Evolutionary conservation across 2,329 filamentous ascomycete genomes (phyloP).

Genomic region (Xylaria digitata): DNA sequence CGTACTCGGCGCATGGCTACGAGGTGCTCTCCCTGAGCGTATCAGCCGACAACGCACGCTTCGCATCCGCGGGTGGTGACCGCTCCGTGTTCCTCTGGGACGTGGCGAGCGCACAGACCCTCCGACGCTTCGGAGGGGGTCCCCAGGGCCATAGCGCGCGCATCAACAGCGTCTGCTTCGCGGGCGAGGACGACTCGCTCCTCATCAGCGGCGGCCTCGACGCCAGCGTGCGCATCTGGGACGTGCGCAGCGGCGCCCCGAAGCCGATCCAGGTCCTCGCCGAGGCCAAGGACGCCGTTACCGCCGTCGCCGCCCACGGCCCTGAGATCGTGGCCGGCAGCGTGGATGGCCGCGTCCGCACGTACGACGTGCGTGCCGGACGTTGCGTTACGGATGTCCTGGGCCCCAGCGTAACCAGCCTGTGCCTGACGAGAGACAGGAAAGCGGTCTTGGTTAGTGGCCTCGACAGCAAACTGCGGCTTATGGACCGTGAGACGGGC

Average conservation of each 20-base stretch:
- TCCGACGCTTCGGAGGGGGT: conserved; percentile 76
- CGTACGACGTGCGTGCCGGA: conserved; percentile 86
- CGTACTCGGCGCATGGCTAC: conserved; percentile 90
- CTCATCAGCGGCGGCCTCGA: conserved; percentile 81
- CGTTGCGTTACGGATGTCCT: conserved; percentile 76
- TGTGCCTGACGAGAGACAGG: conserved; percentile 77
- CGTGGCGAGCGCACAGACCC: conserved; percentile 81
- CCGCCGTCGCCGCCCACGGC: conserved; percentile 59
- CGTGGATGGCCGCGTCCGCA: conserved; percentile 84
- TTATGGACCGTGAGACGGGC: conserved; percentile 84
- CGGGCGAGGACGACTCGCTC: conserved; percentile 78
- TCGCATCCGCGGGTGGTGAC: conserved; percentile 90
- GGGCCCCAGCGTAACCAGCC: conserved; percentile 77
- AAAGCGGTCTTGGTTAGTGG: conserved; percentile 79
- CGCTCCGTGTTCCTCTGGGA: conserved; percentile 95
- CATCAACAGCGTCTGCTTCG: conserved; percentile 70
- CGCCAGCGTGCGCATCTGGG: conserved; percentile 81
- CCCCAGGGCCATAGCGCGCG: conserved; percentile 73
- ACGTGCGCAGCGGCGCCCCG: conserved; percentile 63
- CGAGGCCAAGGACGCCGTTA: conserved; percentile 79
- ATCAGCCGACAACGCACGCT: conserved; percentile 80
- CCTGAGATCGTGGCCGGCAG: conserved; percentile 77
- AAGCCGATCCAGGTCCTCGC: conserved; percentile 78
- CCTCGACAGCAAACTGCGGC: conserved; percentile 79
- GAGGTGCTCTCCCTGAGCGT: conserved; percentile 86